Base-by-base conservation (phyloP, 2,329 filamentous ascomycete genomes). In the Colletotrichum spaethianum region DNA sequence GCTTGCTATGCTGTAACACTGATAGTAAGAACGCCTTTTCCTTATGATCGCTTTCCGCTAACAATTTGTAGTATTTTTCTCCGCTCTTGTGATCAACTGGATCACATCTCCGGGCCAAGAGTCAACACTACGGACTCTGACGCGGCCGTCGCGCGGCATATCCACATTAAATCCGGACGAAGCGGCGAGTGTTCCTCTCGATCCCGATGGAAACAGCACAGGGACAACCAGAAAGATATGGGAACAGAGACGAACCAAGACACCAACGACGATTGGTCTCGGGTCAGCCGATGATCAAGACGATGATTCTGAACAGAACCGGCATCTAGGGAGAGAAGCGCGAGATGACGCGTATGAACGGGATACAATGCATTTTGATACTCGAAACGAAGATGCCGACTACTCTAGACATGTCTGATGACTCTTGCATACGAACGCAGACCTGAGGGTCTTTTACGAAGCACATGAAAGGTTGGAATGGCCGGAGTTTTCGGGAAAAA, bases 41-140 rank as follows among this genome's bases (percentile, higher is more conserved):
- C 7, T 5, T 20, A 12, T 3, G 3, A 8, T 1, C 23, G 18
- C 23, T n/a, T 7, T 31, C 4, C 33, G 33, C 64, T 42, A 14
- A 50, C 31, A 16, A 0, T 12, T 16, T 0, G 8, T 3, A 71
- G 69, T 71, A 9, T 56, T 57, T 4, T 71, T 71, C 64, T 71
- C 69, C 12, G 69, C 69, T 2, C 52, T 71, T 2, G 64, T 71
- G n/a, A 71, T 71, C 26, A 68, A 68, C 42, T 71, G 69, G 69
- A 68, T 71, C 2, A 71, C 69, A 0, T 71, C 69, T 8, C 57
- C 69, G 4, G 64, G 69, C 0, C 69, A 71, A 5, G 69, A 71
- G 20, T 63, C 69, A 4, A 68, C 69, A 2, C 59, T 71, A 12
- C 57, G 52, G 3, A 71, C 69, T 12, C 28, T 71, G 2, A 68